Evolutionary conservation across 345 rosid genomes (phyloP), one percentile per base, ranked within the genome.

Genomic region (Nasturtium officinale): DNA sequence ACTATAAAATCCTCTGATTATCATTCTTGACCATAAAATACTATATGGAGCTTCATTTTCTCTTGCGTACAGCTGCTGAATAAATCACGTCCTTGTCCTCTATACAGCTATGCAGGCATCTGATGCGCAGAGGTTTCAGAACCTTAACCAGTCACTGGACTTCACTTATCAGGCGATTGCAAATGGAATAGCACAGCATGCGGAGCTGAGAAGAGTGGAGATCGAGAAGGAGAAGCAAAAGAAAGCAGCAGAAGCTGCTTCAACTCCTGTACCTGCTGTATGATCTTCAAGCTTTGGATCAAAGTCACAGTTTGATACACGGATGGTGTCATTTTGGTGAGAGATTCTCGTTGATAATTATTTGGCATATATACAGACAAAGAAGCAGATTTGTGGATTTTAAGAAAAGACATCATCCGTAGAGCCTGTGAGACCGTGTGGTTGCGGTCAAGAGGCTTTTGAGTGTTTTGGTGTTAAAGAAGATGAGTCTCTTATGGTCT

Each of bases 171-270:
- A 90, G 75, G 97, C 96, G 10, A 83, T 90, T 35, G 99, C 99
- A 23, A 89, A 87, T 61, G 91, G 91, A 43, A 84, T 96, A 79
- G 96, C 91, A 26, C 90, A 85, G 85, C 98, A 92, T 77, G 98
- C 99, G 58, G 99, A 92, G 64, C 83, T 83, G 78, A 90, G 99
- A 79, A 89, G 96, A 81, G 86, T 66, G 25, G 99, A 87, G 83
- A 92, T 92, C 12, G 96, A 92, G 75, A 96, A 92, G 81, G 97
- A 90, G 82, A 89, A 83, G 81, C 55, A 83, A 83, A 94, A 87
- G 85, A 89, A 85, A 77, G 89, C 90, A 45, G 79, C 93, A 0
- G 67, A 62, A 60, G 78, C 78, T 59, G 37, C 65, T 47, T 51
- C 66, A 30, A 47, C 76, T 37, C 48, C 30, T 48, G 50, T 62